These are phyloP conservation scores for Nemania serpens DNA, from an alignment of 2,329 filamentous ascomycete species.

Conservation along the genomic window DNA sequence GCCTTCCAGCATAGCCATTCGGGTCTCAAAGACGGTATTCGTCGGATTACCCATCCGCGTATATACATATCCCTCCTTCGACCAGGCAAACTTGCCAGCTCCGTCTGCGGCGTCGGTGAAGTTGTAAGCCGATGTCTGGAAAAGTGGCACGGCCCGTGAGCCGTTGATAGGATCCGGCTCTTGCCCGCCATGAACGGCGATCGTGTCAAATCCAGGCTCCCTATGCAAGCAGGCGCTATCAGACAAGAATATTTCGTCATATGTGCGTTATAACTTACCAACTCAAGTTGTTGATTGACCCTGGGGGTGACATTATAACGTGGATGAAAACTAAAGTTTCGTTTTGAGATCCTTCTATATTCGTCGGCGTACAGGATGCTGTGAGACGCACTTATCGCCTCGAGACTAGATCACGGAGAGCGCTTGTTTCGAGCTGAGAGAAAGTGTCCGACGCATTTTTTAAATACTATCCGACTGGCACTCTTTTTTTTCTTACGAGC, in stretches of 20 bases:
- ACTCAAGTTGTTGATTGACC: slow-evolving; percentile 41
- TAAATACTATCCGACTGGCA: not conserved
- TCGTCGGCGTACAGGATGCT: not conserved
- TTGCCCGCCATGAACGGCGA: slow-evolving; percentile 41
- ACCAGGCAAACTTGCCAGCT: slow-evolving; percentile 44
- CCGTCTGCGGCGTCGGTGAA: slow-evolving; percentile 47
- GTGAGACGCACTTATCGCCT: slow-evolving; percentile 3
- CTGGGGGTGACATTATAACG: slow-evolving; percentile 39
- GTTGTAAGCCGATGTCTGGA: slow-evolving; percentile 41
- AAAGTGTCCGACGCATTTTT: not conserved
- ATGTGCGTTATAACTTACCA: slow-evolving; percentile 34
- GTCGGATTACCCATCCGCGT: slow-evolving; percentile 47
- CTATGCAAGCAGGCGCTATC: slow-evolving; percentile 26
- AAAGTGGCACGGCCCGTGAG: slow-evolving; percentile 39
- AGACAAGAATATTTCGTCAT: slow-evolving; percentile 19
- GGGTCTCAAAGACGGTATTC: slow-evolving; percentile 45
- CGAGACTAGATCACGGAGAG: not conserved
- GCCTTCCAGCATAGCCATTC: slow-evolving; percentile 46
- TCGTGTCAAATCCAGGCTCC: slow-evolving; percentile 39
- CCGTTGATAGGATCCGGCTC: slow-evolving; percentile 42
- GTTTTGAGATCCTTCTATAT: not conserved
- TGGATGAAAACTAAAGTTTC: not conserved
- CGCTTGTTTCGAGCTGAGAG: not conserved
- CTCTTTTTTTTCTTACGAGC: not conserved
- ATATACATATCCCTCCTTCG: slow-evolving; percentile 46